Evolutionary conservation across 192 early-diverging fungal genomes (phyloP).

Genomic region (Backusella psychrophila): DNA sequence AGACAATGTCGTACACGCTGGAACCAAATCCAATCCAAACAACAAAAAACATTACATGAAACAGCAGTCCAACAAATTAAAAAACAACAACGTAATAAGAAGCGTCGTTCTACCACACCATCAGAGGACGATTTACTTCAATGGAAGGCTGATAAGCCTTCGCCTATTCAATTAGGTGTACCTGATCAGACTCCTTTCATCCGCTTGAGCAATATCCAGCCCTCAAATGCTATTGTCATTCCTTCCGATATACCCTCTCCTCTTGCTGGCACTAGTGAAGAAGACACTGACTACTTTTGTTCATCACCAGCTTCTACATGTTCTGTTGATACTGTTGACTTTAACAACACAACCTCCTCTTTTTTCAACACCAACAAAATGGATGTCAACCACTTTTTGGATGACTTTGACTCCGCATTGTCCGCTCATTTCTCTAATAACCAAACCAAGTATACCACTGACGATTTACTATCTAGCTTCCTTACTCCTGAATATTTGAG

Average conservation of each 20-base stretch:
- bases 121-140: background rate
- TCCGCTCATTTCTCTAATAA: slow-evolving; percentile 1
- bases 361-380: background rate
- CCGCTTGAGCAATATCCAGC: background rate
- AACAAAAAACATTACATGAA: slow-evolving; percentile 25
- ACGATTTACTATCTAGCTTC: background rate
- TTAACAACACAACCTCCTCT: background rate
- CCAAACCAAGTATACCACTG: background rate
- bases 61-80: background rate
- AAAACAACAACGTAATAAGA: slow-evolving; percentile 10
- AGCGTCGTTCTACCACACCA: background rate
- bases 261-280: background rate
- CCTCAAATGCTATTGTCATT: slow-evolving; percentile 4
- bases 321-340: slow-evolving; percentile 6
- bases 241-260: slow-evolving; percentile 11
- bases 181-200: slow-evolving; percentile 7
- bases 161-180: slow-evolving; percentile 8
- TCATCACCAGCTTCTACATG: slow-evolving; percentile 14
- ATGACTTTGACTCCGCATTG: background rate
- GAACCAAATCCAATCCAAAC: slow-evolving; percentile 45
- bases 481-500: background rate
- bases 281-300: slow-evolving; percentile 17
- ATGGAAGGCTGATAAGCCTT: background rate
- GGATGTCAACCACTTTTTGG: background rate
- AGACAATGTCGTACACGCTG: slow-evolving; percentile 56